Evolutionary conservation across 202 grass and related monocot genomes (phyloP).

Genomic region (Saccharum hybrid): DNA sequence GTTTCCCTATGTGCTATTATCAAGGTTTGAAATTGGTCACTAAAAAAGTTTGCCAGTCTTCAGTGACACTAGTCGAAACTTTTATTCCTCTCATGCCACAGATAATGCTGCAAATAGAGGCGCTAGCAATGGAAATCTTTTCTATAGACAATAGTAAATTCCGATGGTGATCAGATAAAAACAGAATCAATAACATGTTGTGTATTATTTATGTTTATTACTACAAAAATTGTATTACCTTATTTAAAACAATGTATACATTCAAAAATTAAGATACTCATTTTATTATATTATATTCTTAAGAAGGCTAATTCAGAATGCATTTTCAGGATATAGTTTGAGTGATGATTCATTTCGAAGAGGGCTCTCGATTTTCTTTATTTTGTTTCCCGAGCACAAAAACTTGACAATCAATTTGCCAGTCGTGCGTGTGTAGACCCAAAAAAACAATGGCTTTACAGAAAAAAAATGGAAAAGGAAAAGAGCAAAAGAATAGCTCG

Average conservation of each 20-base stretch:
- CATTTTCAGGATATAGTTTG: not conserved
- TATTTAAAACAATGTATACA: not conserved
- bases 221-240: too few species aligned
- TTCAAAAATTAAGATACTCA: not conserved
- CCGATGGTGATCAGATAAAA: too few species aligned
- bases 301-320: not conserved
- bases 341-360: not conserved
- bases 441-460: conserved; percentile 31
- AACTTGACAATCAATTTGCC: conserved; percentile 3
- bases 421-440: conserved; percentile 10
- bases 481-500: conserved; percentile 25
- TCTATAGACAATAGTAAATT: too few species aligned
- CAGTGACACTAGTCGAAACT: too few species aligned
- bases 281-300: not conserved
- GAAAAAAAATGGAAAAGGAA: not conserved
- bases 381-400: conserved; percentile 29
- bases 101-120: too few species aligned
- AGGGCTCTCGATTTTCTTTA: not conserved
- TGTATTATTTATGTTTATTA: too few species aligned
- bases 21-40: too few species aligned
- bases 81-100: too few species aligned
- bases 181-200: too few species aligned
- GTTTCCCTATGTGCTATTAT: too few species aligned
- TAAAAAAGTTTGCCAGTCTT: too few species aligned
- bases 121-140: too few species aligned